phyloP scores from a whole-genome alignment of 768 basidiomycete species.

The Suillus fuscotomentosus region DNA sequence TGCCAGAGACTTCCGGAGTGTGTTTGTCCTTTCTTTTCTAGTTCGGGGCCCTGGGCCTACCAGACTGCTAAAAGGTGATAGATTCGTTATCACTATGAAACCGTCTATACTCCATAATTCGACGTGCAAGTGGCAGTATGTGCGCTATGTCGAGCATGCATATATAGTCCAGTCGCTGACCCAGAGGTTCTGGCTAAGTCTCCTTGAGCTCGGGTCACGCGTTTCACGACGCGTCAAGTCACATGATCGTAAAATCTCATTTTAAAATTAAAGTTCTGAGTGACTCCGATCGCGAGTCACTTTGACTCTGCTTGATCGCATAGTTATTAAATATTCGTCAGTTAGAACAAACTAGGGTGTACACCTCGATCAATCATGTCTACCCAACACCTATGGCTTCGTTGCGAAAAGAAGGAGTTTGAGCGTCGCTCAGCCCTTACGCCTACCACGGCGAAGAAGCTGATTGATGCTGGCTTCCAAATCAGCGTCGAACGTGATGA shows the following conservation, averaged over 20 bases:
- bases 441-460: slow-evolving; percentile 83
- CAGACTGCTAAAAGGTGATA: too few relatives aligned
- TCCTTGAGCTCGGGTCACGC: neutral
- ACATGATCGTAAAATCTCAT: neutral
- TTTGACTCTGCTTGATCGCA: neutral
- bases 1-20: too few relatives aligned
- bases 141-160: too few relatives aligned
- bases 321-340: neutral
- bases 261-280: neutral
- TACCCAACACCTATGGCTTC: slow-evolving; percentile 75
- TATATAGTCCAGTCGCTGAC: neutral
- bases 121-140: too few relatives aligned
- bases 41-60: too few relatives aligned
- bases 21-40: too few relatives aligned
- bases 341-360: neutral
- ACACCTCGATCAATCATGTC: slow-evolving; percentile 38
- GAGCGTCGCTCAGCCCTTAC: slow-evolving; percentile 93
- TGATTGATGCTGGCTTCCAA: slow-evolving; percentile 88
- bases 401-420: slow-evolving; percentile 95
- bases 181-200: neutral
- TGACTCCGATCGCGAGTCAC: neutral
- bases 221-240: neutral
- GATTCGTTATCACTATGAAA: too few relatives aligned
- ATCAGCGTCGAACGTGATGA: slow-evolving; percentile 91
- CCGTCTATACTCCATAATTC: too few relatives aligned